Evolutionary conservation across 805 yeast genomes (phyloP).

Genomic region (Yarrowia sp.): DNA sequence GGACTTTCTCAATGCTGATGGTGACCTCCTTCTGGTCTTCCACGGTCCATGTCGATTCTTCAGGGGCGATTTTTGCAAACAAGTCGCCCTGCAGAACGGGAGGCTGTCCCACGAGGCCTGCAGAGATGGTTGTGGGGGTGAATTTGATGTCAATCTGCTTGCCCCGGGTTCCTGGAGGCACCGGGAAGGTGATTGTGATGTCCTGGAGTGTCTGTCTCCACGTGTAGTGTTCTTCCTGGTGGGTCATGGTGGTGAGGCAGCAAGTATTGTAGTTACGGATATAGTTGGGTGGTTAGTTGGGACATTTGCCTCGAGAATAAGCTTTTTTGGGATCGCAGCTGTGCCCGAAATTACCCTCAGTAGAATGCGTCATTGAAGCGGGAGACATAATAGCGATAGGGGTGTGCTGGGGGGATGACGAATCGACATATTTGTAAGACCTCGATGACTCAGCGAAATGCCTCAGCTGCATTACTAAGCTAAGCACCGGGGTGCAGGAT

Average conservation of each 20-base stretch:
- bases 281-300: not conserved
- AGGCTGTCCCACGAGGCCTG: constrained; percentile 30
- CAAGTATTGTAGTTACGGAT: not conserved
- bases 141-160: constrained; percentile 38
- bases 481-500: too few species aligned
- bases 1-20: constrained; percentile 40
- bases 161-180: constrained; percentile 39
- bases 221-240: constrained; percentile 29
- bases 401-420: too few species aligned
- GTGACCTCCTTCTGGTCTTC: constrained; percentile 41
- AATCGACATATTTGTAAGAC: too few species aligned
- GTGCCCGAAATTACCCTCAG: not conserved
- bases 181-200: constrained; percentile 39
- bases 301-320: not conserved
- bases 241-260: not conserved
- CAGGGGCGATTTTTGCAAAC: constrained; percentile 37
- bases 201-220: constrained; percentile 46
- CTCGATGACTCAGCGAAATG: too few species aligned
- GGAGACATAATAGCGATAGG: not conserved
- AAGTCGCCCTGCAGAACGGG: constrained; percentile 39
- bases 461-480: too few species aligned
- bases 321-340: not conserved
- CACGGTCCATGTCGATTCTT: constrained; percentile 44
- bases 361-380: not conserved
- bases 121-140: constrained; percentile 31